Evolutionary conservation across 208 protist genomes (phyloP).

Genomic region (Crithidia sp.): DNA sequence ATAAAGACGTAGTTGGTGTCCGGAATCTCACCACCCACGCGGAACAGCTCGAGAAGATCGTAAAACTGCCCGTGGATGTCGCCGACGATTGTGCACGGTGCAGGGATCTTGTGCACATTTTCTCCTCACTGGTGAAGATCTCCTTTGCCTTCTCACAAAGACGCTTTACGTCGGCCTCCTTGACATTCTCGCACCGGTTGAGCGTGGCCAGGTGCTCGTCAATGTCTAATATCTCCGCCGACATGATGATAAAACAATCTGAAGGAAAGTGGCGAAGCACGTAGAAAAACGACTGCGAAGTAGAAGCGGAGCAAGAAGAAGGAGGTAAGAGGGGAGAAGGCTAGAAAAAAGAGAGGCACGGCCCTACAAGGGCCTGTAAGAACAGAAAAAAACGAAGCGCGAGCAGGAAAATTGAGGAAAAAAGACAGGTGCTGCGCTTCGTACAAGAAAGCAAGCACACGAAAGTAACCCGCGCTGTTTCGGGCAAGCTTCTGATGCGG

Average conservation of each 20-base stretch:
- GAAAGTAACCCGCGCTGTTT: too few relatives aligned
- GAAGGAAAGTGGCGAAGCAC: background rate
- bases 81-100: slow-evolving; percentile 93
- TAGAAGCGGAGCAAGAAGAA: background rate
- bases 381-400: too few relatives aligned
- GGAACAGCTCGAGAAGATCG: slow-evolving; percentile 97
- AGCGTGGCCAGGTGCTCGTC: slow-evolving; percentile 97
- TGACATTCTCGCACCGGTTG: slow-evolving; percentile 93
- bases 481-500: too few relatives aligned
- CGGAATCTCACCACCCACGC: slow-evolving; percentile 95
- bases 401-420: too few relatives aligned
- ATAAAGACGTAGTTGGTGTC: slow-evolving; percentile 98
- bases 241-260: slow-evolving; percentile 11
- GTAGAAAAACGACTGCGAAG: background rate
- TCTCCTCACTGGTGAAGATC: slow-evolving; percentile 89
- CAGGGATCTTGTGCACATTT: slow-evolving; percentile 93
- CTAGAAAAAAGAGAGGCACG: background rate
- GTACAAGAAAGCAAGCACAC: too few relatives aligned
- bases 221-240: slow-evolving; percentile 78
- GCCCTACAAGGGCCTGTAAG: too few relatives aligned
- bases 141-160: slow-evolving; percentile 84
- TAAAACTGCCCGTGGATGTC: slow-evolving; percentile 97
- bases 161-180: slow-evolving; percentile 92
- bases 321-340: slow-evolving; percentile 3
- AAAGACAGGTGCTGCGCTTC: too few relatives aligned